Evolutionary conservation across 805 yeast species (phyloP), one percentile per base, ranked within the genome.

Genomic region (Candida glaebosa): DNA sequence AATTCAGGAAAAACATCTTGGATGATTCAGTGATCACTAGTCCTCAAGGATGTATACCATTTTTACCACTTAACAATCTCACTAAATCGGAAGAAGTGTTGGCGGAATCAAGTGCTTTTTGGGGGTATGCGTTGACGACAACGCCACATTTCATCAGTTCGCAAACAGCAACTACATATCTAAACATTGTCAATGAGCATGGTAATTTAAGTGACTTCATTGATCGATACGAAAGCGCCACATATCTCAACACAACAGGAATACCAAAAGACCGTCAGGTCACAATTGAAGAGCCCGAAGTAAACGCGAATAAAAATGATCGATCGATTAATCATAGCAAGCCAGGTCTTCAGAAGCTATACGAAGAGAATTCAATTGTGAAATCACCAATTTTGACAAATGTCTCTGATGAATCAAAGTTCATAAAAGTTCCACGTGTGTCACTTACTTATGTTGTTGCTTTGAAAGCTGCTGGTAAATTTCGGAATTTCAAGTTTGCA

Each of bases 101-200:
- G 33, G 81, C 83, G 0, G 98, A 91, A 60, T 79, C 91, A 0
- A 73, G 79, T 44, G 97, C 97, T 0, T 43, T 91, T 4, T 78
- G 95, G 81, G 73, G 75, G 2, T 80, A 72, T 51, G 63, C 78
- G 10, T 44, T 78, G 18, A 57, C 73, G 16, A 54, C 58, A 25
- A 58, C 65, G 34, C 82, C 82, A 0, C 51, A 60, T 0, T 60
- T 66, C 19, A 60, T 84, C 8, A 70, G 65, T 22, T 51, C 51
- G 1, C 66, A 69, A 18, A 56, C 70, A 5, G 65, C 81, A 12
- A 74, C 78, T 26, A 65, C 81, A 4, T 82, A 70, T 50, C 57
- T 87, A 48, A 71, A 71, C 41, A 71, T 81, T 22, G 72, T 70
- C 2, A 60, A 65, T 7, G 57, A 58, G 20, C 35, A 56, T 12